Percentiles rank a stretch among this genome's conserved stretches.
phyloP scores from a whole-genome alignment of 2,329 filamentous ascomycete species.

The Fusarium redolens region DNA sequence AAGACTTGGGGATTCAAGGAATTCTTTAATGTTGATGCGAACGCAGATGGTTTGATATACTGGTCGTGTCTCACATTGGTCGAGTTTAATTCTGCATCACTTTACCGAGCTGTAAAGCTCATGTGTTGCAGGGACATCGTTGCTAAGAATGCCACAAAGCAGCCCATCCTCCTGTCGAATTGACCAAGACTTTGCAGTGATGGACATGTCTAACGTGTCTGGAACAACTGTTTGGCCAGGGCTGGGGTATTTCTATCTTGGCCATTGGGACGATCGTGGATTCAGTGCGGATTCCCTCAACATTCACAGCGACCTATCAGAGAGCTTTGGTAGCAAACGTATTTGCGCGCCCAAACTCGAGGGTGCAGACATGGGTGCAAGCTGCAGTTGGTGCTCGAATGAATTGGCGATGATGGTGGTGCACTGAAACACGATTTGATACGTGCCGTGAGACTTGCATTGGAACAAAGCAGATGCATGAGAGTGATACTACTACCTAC shows the following conservation, averaged over 20 bases:
- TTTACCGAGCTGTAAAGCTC: neutral
- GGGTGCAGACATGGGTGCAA: neutral
- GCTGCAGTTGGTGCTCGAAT: slow-evolving; percentile 4
- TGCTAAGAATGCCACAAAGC: neutral
- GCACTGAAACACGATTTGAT: slow-evolving; percentile 27
- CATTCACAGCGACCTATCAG: neutral
- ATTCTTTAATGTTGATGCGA: slow-evolving; percentile 2
- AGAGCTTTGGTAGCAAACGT: neutral
- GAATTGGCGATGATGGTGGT: slow-evolving; percentile 9
- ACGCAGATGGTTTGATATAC: slow-evolving; percentile 2
- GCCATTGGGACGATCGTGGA: neutral
- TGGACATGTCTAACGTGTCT: neutral
- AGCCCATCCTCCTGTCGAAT: neutral
- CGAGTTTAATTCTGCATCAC: neutral
- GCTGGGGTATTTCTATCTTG: neutral
- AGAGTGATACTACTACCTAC: neutral
- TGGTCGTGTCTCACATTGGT: neutral
- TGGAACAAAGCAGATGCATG: neutral
- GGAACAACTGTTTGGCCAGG: neutral
- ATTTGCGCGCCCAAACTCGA: neutral
- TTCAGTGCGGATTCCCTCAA: neutral
- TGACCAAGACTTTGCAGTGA: neutral
- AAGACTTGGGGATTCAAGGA: neutral
- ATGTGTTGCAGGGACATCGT: neutral
- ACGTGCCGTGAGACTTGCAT: slow-evolving; percentile 24